Base-by-base conservation (phyloP, 2,329 filamentous ascomycete species). In the Colletotrichum sansevieriae region DNA sequence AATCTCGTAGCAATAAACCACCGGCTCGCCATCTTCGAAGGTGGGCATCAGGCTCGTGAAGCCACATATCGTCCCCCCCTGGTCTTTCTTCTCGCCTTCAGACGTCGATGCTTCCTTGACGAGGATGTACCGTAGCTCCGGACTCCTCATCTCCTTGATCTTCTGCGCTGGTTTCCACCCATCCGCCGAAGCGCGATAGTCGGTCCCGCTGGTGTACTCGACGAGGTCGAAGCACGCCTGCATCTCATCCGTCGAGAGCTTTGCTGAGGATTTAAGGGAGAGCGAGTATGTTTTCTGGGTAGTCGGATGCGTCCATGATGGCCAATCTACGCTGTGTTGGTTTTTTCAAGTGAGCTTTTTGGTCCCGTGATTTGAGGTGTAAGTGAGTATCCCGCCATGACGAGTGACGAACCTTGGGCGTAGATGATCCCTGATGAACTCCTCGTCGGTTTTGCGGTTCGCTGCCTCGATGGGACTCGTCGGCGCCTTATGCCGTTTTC, bases 1-100 rank as follows among this genome's bases (percentile, higher is more conserved):
- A 41, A 95, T 88, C 79, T 95, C 92, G 76, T 94, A 95, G 77
- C 92, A 90, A 77, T 94, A 95, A 20, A 94, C 76, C 2, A 94
- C 91, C 0, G 89, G 83, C 67, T 88, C 80, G 1, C 84, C 84
- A 70, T 90, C 88, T 75, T 93, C 91, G 73, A 87, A 87, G 2
- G 89, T 91, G n/a, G 91, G 85, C 90, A 92, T 90, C 74, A 92
- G 82, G n/a, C 89, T 92, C 1, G 86, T 83, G 73, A 92, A 91
- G 4, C 83, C 89, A 18, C 78, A 76, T 9, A 90, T 71, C 18
- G 18, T 18, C 41, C 51, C 58, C 3, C 72, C 74, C 8, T 71
- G 63, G 0, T 55, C 65, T 11, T 77, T 72, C 9, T 71, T 65
- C 0, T 61, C 64, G 10, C 78, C 76, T 2, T n/a, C 58, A 8